These are phyloP conservation scores for Ceratocystis eucalypticola DNA, from an alignment of 2,329 filamentous ascomycete species.

Conservation along the genomic window DNA sequence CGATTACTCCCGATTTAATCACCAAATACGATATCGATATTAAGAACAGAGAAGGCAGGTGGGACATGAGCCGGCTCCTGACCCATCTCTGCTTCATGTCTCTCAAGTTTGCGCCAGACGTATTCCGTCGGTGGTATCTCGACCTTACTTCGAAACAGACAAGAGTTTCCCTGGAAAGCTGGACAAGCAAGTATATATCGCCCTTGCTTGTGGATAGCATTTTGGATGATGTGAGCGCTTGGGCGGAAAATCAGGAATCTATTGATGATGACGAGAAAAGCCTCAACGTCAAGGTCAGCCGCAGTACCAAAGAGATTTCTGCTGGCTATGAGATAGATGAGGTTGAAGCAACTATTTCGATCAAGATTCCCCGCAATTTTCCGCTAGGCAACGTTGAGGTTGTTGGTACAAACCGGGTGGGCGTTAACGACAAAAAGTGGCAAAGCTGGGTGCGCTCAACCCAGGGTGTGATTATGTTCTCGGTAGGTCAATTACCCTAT, in stretches of 20 bases:
- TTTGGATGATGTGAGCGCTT: conserved; percentile 53
- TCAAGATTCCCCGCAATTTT: conserved; percentile 67
- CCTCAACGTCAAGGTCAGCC: conserved; percentile 56
- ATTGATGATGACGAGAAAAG: conserved; percentile 37
- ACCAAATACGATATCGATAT: conserved; percentile 38
- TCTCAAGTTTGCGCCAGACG: conserved; percentile 60
- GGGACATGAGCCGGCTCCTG: conserved; percentile 67
- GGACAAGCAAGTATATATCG: conserved; percentile 77
- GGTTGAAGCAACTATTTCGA: conserved; percentile 65
- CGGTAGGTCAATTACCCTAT: conserved; percentile 32
- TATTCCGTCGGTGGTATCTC: conserved; percentile 76
- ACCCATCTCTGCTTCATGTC: conserved; percentile 75
- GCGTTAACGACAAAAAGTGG: conserved; percentile 85
- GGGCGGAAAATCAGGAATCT: conserved; percentile 44
- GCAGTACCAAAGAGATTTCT: conserved; percentile 59
- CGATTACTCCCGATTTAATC: conserved; percentile 45
- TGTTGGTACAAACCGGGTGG: conserved; percentile 65
- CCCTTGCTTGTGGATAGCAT: conserved; percentile 52
- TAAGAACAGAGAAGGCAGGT: conserved; percentile 41
- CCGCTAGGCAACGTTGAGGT: conserved; percentile 70
- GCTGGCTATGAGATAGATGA: conserved; percentile 84
- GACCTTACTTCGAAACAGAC: conserved; percentile 70
- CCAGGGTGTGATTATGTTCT: conserved; percentile 86
- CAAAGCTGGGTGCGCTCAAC: conserved; percentile 77
- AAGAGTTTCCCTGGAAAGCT: conserved; percentile 61